These are phyloP conservation scores for Talaromyces sp. DNA, from an alignment of 2,329 filamentous ascomycete species.

Conservation along the genomic window DNA sequence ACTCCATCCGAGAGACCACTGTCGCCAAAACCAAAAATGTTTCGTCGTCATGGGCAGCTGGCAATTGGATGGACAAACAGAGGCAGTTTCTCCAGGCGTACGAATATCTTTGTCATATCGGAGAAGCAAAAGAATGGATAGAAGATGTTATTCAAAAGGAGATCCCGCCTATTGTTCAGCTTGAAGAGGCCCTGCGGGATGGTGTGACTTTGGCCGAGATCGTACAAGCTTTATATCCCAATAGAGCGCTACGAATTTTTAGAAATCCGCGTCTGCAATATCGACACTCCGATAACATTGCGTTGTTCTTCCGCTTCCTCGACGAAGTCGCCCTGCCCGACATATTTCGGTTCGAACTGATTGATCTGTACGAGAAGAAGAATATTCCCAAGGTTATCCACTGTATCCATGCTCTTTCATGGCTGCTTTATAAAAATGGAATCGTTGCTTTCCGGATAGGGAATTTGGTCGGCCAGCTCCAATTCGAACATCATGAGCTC, in stretches of 20 bases:
- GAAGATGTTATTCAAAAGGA: conserved; percentile 81
- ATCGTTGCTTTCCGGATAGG: conserved; percentile 95
- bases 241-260: conserved; percentile 76
- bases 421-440: conserved; percentile 92
- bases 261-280: conserved; percentile 81
- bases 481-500: conserved; percentile 96
- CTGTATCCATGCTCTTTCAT: conserved; percentile 94
- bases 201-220: conserved; percentile 93
- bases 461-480: conserved; percentile 90
- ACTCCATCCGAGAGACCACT: conserved; percentile 46
- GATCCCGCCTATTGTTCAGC: conserved; percentile 86
- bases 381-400: conserved; percentile 99
- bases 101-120: conserved; percentile 97
- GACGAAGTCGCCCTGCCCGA: conserved; percentile 90
- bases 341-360: conserved; percentile 92
- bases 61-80: conserved; percentile 99
- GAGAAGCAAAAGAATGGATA: conserved; percentile 99
- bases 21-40: conserved; percentile 41
- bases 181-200: conserved; percentile 88
- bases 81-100: conserved; percentile 95
- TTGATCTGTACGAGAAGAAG: conserved; percentile 98
- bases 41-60: conserved; percentile 68
- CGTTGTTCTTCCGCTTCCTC: conserved; percentile 89
- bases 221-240: conserved; percentile 81
- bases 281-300: conserved; percentile 96